Percentiles rank a stretch among this genome's conserved stretches.
Conservation (phyloP, 139 green algal species). For the Micractinium conductrix region DNA sequence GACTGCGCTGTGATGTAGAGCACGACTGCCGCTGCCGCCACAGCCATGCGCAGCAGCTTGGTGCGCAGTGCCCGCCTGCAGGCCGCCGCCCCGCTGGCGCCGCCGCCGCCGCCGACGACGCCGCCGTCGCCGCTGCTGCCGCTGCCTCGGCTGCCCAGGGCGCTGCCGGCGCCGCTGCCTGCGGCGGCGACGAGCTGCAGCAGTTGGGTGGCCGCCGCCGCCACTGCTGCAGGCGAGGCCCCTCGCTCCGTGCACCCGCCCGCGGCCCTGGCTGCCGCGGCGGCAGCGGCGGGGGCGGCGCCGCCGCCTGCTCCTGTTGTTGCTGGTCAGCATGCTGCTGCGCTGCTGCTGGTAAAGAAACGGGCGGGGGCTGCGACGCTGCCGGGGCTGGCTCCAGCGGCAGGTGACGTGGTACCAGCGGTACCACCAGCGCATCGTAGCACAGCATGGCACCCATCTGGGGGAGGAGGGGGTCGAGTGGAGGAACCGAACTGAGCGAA, state of each 20-base stretch:
- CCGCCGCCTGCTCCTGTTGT: neutral
- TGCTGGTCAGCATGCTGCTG: neutral
- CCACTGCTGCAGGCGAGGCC: slow-evolving; percentile 1
- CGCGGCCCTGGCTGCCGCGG: neutral
- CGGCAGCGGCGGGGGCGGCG: neutral
- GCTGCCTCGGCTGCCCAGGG: neutral
- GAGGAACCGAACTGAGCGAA: too few relatives aligned
- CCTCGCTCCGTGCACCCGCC: neutral
- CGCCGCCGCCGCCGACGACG: too few relatives aligned
- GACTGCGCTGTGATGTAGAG: slow-evolving; percentile 59
- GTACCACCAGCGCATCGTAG: slow-evolving; percentile 63
- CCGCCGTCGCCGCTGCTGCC: neutral
- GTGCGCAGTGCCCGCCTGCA: neutral
- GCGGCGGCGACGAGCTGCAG: slow-evolving; percentile 3
- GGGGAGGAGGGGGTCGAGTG: neutral
- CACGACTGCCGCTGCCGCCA: slow-evolving; percentile 40
- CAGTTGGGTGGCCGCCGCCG: slow-evolving; percentile 10
- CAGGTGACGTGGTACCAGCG: neutral
- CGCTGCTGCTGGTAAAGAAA: too few relatives aligned
- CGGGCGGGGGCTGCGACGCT: neutral
- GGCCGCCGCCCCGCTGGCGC: neutral
- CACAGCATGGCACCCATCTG: slow-evolving; percentile 61
- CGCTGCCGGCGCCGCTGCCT: neutral
- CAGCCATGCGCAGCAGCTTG: slow-evolving; percentile 44
- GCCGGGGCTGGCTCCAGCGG: too few relatives aligned